A percentile compares a stretch with the other conserved stretches of the same genome.
These are phyloP conservation scores for Suhomyces chickasaworum DNA, from an alignment of 1,139 yeast genomes.

Conservation along the genomic window DNA sequence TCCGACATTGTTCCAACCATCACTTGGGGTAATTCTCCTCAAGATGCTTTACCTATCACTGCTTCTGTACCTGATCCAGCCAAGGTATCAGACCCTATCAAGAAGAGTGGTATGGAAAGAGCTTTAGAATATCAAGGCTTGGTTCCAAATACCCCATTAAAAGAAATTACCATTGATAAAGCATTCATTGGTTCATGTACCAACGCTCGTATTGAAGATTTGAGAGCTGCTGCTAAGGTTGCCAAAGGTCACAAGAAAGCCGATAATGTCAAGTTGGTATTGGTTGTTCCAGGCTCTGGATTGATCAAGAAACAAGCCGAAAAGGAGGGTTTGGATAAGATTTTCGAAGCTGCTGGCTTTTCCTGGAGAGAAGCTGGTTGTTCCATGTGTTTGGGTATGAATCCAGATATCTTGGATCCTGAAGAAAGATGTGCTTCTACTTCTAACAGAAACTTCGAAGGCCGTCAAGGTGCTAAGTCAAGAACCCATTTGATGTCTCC, in stretches of 20 bases:
- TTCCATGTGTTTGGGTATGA: slow-evolving; percentile 99
- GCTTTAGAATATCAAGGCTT: slow-evolving; percentile 93
- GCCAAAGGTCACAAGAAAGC: slow-evolving; percentile 92
- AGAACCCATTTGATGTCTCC: slow-evolving; percentile 98
- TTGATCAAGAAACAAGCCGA: slow-evolving; percentile 92
- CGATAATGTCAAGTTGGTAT: slow-evolving; percentile 72
- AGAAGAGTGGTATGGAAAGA: slow-evolving; percentile 83
- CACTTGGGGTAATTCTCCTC: slow-evolving; percentile 99
- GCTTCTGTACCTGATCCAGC: slow-evolving; percentile 90
- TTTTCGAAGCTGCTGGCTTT: slow-evolving; percentile 89
- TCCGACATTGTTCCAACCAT: slow-evolving; percentile 90
- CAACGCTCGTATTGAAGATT: slow-evolving; percentile 95
- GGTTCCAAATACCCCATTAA: slow-evolving; percentile 75
- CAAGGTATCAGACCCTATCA: slow-evolving; percentile 68
- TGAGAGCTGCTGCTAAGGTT: slow-evolving; percentile 91
- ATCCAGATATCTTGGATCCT: slow-evolving; percentile 93
- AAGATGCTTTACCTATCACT: slow-evolving; percentile 94
- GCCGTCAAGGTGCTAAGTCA: slow-evolving; percentile 97
- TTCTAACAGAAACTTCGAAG: slow-evolving; percentile 97
- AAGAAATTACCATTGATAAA: slow-evolving; percentile 77
- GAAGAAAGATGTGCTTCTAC: slow-evolving; percentile 98
- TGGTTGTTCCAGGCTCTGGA: slow-evolving; percentile 98
- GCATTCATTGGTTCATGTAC: slow-evolving; percentile 98
- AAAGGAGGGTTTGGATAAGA: slow-evolving; percentile 87
- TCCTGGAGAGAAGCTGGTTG: slow-evolving; percentile 99